phyloP scores from a whole-genome alignment of 208 protist genomes.

The Acanthamoeba royreba region DNA sequence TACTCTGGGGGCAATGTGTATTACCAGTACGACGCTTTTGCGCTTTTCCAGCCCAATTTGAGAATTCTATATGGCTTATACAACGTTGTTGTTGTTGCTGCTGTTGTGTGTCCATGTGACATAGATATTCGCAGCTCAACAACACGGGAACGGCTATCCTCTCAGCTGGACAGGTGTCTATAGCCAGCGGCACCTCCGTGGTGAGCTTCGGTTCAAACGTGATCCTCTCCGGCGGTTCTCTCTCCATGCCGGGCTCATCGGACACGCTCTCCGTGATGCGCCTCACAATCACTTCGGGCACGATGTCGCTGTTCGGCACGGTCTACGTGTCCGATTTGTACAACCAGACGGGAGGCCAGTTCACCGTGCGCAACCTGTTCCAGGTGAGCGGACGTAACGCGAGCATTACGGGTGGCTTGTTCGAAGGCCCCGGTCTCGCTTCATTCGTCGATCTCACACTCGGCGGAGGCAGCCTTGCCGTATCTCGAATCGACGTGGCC shows the following conservation, averaged over 20 bases:
- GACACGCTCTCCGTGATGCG: not conserved
- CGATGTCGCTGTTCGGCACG: not conserved
- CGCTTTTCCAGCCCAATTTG: not conserved
- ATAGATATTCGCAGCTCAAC: not conserved
- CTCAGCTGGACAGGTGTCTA: no score
- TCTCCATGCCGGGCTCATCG: not conserved
- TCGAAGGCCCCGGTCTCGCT: not conserved
- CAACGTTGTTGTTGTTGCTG: not conserved
- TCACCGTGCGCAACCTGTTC: not conserved
- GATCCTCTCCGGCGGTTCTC: not conserved
- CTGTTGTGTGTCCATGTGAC: not conserved
- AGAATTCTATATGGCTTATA: not conserved
- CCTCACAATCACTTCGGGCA: not conserved
- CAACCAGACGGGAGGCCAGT: not conserved
- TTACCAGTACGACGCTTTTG: not conserved
- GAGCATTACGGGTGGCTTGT: not conserved
- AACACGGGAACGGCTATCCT: not conserved
- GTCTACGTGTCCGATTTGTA: not conserved
- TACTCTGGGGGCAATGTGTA: not conserved
- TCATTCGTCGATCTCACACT: not conserved
- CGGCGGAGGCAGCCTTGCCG: not conserved
- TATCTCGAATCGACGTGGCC: not conserved
- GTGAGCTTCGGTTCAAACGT: not conserved
- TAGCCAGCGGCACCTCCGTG: conserved; percentile 16
- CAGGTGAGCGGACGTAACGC: not conserved